Conservation (phyloP, 345 rosid genomes). For the Ceriops decandra region DNA sequence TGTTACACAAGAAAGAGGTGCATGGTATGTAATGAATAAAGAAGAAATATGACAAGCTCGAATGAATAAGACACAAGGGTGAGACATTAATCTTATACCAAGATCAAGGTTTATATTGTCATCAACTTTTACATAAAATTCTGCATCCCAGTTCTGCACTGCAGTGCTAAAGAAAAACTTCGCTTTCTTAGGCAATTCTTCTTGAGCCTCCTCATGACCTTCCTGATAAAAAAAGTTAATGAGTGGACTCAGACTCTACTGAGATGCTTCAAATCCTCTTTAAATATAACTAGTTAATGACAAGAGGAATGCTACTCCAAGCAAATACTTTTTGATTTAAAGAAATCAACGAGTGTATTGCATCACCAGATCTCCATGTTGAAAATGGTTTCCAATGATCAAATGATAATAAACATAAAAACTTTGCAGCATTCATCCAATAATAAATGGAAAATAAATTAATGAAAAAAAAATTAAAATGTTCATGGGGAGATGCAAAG, state of each 20-base stretch:
- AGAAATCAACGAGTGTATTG: constrained; percentile 8
- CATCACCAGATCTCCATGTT: neutral
- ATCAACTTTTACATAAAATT: constrained; percentile 84
- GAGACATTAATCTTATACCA: constrained; percentile 43
- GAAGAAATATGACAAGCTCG: neutral
- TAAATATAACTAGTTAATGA: constrained; percentile 6
- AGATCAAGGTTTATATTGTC: constrained; percentile 76
- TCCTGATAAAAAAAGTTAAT: constrained; percentile 47
- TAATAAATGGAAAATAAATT: constrained; percentile 7
- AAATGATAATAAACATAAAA: constrained; percentile 13
- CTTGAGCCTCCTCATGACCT: constrained; percentile 90
- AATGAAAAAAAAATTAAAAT: neutral
- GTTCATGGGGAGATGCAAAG: neutral
- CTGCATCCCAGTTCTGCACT: constrained; percentile 92
- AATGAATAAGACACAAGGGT: constrained; percentile 12
- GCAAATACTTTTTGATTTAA: neutral
- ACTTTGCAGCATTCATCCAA: constrained; percentile 17
- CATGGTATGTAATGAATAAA: constrained; percentile 1
- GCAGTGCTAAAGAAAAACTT: constrained; percentile 84
- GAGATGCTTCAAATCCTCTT: neutral
- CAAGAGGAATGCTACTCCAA: constrained; percentile 2
- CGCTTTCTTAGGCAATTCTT: constrained; percentile 84
- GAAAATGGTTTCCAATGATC: constrained; percentile 5
- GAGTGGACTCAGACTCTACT: constrained; percentile 12
- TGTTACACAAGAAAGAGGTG: constrained; percentile 24